These are phyloP conservation scores for Mariannaea sp. DNA, from an alignment of 2,329 filamentous ascomycete species.

Conservation along the genomic window DNA sequence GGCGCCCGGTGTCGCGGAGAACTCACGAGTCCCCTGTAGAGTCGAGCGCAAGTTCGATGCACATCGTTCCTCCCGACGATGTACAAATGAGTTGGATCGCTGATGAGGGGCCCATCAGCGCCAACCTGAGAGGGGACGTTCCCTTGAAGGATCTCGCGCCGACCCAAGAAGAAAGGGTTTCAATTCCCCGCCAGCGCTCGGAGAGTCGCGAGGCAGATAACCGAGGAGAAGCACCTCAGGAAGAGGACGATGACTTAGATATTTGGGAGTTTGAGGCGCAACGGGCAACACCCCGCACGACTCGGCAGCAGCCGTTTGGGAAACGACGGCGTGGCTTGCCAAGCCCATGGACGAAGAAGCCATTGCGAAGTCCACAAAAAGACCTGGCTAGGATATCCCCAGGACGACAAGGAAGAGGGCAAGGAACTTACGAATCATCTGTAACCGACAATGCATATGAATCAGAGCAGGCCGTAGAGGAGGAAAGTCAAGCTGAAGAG, in stretches of 20 bases:
- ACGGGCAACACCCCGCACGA: slow-evolving; percentile 47
- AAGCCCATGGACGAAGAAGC: slow-evolving; percentile 47
- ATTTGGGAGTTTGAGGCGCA: slow-evolving; percentile 64
- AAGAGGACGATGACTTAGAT: slow-evolving; percentile 50
- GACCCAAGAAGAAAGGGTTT: neutral
- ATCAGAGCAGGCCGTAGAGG: slow-evolving; percentile 19
- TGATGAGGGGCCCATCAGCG: slow-evolving; percentile 45
- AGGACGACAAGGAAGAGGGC: slow-evolving; percentile 1
- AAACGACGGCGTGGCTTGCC: slow-evolving; percentile 40
- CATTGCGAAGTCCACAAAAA: slow-evolving; percentile 29
- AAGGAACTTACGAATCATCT: slow-evolving; percentile 7
- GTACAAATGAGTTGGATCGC: slow-evolving; percentile 53
- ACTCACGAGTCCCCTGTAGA: slow-evolving; percentile 27
- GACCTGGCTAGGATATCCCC: neutral
- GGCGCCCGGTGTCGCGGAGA: slow-evolving; percentile 20
- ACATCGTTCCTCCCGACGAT: slow-evolving; percentile 39
- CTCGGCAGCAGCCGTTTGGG: slow-evolving; percentile 40
- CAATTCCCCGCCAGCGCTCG: slow-evolving; percentile 16
- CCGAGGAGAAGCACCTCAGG: slow-evolving; percentile 19
- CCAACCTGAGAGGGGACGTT: slow-evolving; percentile 43
- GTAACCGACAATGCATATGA: slow-evolving; percentile 21
- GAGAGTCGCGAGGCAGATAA: slow-evolving; percentile 15
- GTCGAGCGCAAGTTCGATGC: slow-evolving; percentile 43
- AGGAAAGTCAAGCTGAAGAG: slow-evolving; percentile 44
- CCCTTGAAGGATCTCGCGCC: slow-evolving; percentile 39